phyloP scores from a whole-genome alignment of 805 yeast genomes.

The Teunomyces atbi region DNA sequence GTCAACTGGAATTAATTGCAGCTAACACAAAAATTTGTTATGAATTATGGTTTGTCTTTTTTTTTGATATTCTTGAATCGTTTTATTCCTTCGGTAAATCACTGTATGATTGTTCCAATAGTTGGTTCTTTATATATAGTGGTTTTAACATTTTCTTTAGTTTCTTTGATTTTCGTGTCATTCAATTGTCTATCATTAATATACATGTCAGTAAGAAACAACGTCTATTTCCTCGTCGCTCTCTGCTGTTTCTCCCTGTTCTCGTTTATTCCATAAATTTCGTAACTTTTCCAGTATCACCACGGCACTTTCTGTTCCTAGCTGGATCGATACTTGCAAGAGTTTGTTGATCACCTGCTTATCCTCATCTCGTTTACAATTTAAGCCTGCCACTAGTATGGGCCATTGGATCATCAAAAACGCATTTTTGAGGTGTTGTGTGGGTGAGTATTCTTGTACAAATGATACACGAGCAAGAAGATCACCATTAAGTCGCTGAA shows the following conservation, averaged over 20 bases:
- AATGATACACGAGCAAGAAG: constrained; percentile 11
- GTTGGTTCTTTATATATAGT: background rate
- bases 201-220: background rate
- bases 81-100: background rate
- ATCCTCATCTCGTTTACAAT: constrained; percentile 13
- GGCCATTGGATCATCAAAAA: constrained; percentile 26
- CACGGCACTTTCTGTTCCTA: constrained; percentile 20
- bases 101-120: background rate
- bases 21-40: background rate
- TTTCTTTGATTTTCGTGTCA: background rate
- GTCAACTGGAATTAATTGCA: constrained; percentile 13
- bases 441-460: constrained; percentile 8
- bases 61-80: background rate
- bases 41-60: too few species aligned
- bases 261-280: constrained; percentile 14
- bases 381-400: constrained; percentile 19
- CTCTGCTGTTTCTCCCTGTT: constrained; percentile 8
- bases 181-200: background rate
- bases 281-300: constrained; percentile 12
- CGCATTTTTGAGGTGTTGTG: constrained; percentile 10
- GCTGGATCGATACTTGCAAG: constrained; percentile 12
- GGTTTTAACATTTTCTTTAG: background rate
- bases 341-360: constrained; percentile 11
- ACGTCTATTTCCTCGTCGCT: constrained; percentile 10
- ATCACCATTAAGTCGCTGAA: constrained; percentile 12